A percentile compares a stretch with the other conserved stretches of the same genome.
These are phyloP conservation scores for Setomelanomma holmii DNA, from an alignment of 2,329 filamentous ascomycete genomes.

Conservation along the genomic window DNA sequence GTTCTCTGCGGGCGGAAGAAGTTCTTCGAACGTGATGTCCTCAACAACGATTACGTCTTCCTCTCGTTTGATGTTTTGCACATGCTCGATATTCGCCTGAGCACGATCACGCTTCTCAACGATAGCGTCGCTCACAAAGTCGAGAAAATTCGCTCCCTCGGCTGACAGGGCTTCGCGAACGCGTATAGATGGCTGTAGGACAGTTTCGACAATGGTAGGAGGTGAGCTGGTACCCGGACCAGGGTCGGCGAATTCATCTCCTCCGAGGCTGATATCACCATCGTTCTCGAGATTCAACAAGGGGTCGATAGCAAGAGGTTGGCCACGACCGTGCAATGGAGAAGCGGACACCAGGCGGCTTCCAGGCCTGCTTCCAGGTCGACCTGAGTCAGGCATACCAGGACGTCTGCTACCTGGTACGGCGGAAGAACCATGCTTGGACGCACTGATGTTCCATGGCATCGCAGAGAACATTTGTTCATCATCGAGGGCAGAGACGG, in stretches of 20 bases:
- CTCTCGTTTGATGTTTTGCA: constrained; percentile 29
- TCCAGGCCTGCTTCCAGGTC: constrained; percentile 49
- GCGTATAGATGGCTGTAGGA: constrained; percentile 46
- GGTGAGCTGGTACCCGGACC: constrained; percentile 30
- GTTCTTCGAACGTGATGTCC: constrained; percentile 69
- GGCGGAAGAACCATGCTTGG: constrained; percentile 59
- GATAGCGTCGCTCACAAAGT: constrained; percentile 62
- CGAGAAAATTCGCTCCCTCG: constrained; percentile 69
- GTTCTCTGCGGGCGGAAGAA: constrained; percentile 67
- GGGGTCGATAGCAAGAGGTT: constrained; percentile 31
- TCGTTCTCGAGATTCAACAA: constrained; percentile 40
- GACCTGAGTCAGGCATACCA: constrained; percentile 46
- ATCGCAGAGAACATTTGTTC: constrained; percentile 69
- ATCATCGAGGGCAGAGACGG: constrained; percentile 70
- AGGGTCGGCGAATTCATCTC: constrained; percentile 24
- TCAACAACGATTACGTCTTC: constrained; percentile 39
- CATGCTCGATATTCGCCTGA: constrained; percentile 12
- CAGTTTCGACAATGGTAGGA: constrained; percentile 8
- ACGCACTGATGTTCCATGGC: constrained; percentile 71
- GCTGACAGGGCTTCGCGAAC: constrained; percentile 61
- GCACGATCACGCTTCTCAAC: constrained; percentile 35
- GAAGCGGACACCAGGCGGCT: constrained; percentile 65
- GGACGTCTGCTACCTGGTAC: constrained; percentile 51
- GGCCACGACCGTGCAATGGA: constrained; percentile 64
- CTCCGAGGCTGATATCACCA: constrained; percentile 30